Percentiles rank a stretch among this genome's conserved stretches.
Conservation (phyloP, 192 early-diverging fungal genomes). For the Pilobolus umbonatus region DNA sequence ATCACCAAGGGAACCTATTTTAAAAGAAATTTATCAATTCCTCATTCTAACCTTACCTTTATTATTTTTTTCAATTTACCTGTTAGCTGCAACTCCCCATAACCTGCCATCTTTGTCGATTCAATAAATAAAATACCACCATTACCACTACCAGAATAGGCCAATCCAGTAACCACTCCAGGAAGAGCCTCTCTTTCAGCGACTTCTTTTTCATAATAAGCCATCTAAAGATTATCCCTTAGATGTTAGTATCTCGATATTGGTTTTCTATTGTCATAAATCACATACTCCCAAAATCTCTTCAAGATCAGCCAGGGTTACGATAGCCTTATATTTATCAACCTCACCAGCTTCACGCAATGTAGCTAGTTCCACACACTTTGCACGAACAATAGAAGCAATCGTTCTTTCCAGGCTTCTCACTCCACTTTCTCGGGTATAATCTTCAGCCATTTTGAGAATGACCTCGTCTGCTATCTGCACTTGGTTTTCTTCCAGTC, state of each 20-base stretch:
- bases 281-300: constrained; percentile 63
- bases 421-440: constrained; percentile 80
- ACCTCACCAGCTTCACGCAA: constrained; percentile 38
- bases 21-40: not conserved
- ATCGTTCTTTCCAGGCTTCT: constrained; percentile 70
- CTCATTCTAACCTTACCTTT: too few species aligned
- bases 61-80: constrained; percentile 17
- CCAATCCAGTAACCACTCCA: constrained; percentile 82
- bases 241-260: not conserved
- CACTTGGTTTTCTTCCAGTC: constrained; percentile 42
- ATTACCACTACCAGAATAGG: constrained; percentile 67
- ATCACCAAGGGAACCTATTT: constrained; percentile 60
- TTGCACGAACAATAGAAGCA: constrained; percentile 60
- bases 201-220: constrained; percentile 65
- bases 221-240: too few species aligned
- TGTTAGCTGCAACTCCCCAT: constrained; percentile 63
- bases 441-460: constrained; percentile 57
- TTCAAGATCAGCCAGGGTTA: constrained; percentile 47
- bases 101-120: constrained; percentile 69
- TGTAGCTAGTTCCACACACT: constrained; percentile 50
- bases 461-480: constrained; percentile 54
- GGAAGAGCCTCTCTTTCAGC: constrained; percentile 56
- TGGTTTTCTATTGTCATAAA: too few species aligned
- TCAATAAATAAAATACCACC: constrained; percentile 81
- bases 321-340: constrained; percentile 38